These are phyloP conservation scores for Kluyveromyces siamensis DNA, from an alignment of 805 yeast genomes.

Conservation along the genomic window DNA sequence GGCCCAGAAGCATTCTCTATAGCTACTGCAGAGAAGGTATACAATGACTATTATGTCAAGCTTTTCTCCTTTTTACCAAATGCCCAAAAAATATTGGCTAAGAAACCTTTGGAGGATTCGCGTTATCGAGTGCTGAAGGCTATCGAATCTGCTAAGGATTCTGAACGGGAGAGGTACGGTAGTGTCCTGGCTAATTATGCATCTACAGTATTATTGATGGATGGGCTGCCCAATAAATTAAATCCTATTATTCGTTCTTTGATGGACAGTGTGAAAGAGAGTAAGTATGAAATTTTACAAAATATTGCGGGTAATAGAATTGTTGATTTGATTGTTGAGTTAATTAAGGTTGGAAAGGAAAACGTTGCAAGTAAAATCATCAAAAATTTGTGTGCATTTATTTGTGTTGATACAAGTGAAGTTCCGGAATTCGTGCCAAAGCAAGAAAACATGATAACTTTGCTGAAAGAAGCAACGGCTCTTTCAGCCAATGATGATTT, in stretches of 20 bases:
- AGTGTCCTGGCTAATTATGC: conserved; percentile 71
- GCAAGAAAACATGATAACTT: conserved; percentile 52
- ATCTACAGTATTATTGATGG: conserved; percentile 56
- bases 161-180: conserved; percentile 41
- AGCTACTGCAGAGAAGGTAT: conserved; percentile 63
- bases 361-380: conserved; percentile 82
- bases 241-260: conserved; percentile 82
- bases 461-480: conserved; percentile 67
- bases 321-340: conserved; percentile 50
- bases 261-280: conserved; percentile 87
- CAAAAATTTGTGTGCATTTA: conserved; percentile 81
- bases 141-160: conserved; percentile 55
- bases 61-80: conserved; percentile 55
- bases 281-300: conserved; percentile 59
- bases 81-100: conserved; percentile 57
- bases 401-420: conserved; percentile 92
- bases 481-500: conserved; percentile 54
- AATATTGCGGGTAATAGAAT: conserved; percentile 61
- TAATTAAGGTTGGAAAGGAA: conserved; percentile 48
- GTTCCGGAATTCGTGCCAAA: conserved; percentile 85
- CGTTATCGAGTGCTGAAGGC: conserved; percentile 58
- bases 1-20: conserved; percentile 89
- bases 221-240: conserved; percentile 70
- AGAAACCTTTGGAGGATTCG: conserved; percentile 71
- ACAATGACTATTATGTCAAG: conserved; percentile 56